Conservation (phyloP, 1,139 yeast species). For the Pichia cactophila region DNA sequence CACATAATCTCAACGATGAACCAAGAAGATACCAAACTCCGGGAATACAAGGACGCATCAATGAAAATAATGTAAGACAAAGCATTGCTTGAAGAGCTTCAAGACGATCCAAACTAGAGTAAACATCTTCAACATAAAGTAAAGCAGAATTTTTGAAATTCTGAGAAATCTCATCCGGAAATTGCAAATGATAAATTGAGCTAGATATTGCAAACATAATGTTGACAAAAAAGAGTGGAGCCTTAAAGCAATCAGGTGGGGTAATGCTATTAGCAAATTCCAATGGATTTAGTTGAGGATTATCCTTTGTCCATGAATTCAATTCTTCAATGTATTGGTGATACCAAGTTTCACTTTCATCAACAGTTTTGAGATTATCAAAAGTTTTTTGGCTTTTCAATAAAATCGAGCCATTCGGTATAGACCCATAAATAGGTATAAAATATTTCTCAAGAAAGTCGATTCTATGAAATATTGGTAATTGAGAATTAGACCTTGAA, state of each 20-base stretch:
- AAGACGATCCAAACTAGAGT: slow-evolving; percentile 50
- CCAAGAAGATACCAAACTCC: slow-evolving; percentile 94
- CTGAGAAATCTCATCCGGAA: slow-evolving; percentile 61
- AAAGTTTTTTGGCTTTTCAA: slow-evolving; percentile 56
- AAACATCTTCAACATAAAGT: slow-evolving; percentile 51
- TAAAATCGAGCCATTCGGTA: slow-evolving; percentile 47
- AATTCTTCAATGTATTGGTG: slow-evolving; percentile 28
- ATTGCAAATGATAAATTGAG: slow-evolving; percentile 63
- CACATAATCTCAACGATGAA: slow-evolving; percentile 68
- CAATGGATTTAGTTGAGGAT: slow-evolving; percentile 26
- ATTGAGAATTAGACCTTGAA: slow-evolving; percentile 72
- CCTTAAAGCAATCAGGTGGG: slow-evolving; percentile 40
- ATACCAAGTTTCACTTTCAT: slow-evolving; percentile 41
- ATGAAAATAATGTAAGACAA: slow-evolving; percentile 60
- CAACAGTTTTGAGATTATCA: slow-evolving; percentile 17
- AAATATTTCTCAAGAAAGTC: slow-evolving; percentile 59
- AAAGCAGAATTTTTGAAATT: slow-evolving; percentile 68
- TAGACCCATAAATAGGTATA: slow-evolving; percentile 69
- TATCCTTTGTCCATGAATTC: slow-evolving; percentile 25
- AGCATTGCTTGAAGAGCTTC: slow-evolving; percentile 70
- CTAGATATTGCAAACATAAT: slow-evolving; percentile 77
- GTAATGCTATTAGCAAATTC: slow-evolving; percentile 33
- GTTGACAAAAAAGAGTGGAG: slow-evolving; percentile 55
- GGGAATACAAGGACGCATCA: slow-evolving; percentile 71
- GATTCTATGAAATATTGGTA: slow-evolving; percentile 78